Percentiles rank a stretch among this genome's conserved stretches.
phyloP scores from a whole-genome alignment of 1,284 basidiomycete species.

The Pseudozyma sp. region DNA sequence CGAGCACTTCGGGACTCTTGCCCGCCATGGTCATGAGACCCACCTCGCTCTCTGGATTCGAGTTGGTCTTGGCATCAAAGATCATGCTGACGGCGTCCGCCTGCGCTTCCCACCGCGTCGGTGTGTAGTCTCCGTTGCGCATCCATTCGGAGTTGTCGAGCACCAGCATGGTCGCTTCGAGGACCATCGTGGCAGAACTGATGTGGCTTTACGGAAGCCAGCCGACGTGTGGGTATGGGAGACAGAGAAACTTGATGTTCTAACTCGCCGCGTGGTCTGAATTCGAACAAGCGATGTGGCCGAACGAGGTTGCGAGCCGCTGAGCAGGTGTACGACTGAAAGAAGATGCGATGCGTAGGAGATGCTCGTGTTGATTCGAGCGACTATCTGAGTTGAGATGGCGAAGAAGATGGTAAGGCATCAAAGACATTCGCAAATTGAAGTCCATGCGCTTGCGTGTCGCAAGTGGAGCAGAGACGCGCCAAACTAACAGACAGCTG shows the following conservation, averaged over 20 bases:
- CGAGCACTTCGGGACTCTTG: constrained; percentile 83
- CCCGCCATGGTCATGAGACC: constrained; percentile 97
- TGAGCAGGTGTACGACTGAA: too few species aligned
- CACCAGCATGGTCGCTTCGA: constrained; percentile 69
- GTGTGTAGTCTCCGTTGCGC: constrained; percentile 89
- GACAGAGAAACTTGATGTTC: neutral
- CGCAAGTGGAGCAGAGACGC: constrained; percentile 36
- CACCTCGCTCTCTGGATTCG: constrained; percentile 95
- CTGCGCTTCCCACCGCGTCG: constrained; percentile 85
- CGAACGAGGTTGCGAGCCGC: neutral
- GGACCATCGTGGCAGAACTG: constrained; percentile 50
- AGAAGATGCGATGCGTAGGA: too few species aligned
- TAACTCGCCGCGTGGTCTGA: too few species aligned
- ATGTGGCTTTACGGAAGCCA: constrained; percentile 16
- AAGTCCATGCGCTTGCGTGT: constrained; percentile 39
- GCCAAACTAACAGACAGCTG: constrained; percentile 1
- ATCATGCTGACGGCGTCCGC: constrained; percentile 89
- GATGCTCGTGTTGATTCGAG: neutral
- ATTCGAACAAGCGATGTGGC: too few species aligned
- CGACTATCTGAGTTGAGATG: neutral
- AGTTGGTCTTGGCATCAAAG: constrained; percentile 90
- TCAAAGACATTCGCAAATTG: neutral
- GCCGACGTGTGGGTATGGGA: constrained; percentile 1
- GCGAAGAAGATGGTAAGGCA: constrained; percentile 7
- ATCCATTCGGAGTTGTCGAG: constrained; percentile 70